Evolutionary conservation across 148 eudicot genomes (phyloP).

Genomic region (Oxyria digyna): DNA sequence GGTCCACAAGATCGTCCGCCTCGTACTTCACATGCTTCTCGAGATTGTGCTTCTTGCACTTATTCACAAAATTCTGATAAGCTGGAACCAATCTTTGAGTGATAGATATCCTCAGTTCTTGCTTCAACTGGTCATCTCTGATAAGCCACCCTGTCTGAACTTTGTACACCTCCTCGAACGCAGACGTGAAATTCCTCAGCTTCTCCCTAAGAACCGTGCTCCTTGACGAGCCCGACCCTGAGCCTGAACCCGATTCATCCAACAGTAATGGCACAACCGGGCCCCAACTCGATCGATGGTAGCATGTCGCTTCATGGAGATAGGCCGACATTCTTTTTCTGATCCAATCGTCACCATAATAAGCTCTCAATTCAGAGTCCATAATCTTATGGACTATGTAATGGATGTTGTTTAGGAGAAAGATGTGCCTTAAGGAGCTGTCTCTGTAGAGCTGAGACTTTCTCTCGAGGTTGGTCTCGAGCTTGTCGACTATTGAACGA

Average conservation of each 20-base stretch:
- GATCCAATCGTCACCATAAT: constrained; percentile 60
- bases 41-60: constrained; percentile 16
- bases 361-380: neutral
- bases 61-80: constrained; percentile 42
- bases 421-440: neutral
- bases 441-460: constrained; percentile 54
- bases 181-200: constrained; percentile 35
- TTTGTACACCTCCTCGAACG: constrained; percentile 54
- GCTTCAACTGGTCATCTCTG: constrained; percentile 42
- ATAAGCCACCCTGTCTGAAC: constrained; percentile 55
- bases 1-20: constrained; percentile 42
- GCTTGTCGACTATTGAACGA: constrained; percentile 22
- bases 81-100: constrained; percentile 49
- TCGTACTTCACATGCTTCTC: constrained; percentile 60
- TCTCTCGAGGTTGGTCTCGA: constrained; percentile 44
- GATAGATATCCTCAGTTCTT: constrained; percentile 45
- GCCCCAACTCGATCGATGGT: constrained; percentile 58
- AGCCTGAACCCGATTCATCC: constrained; percentile 28
- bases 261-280: constrained; percentile 28
- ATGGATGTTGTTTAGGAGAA: constrained; percentile 1
- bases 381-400: constrained; percentile 7
- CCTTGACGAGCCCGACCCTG: constrained; percentile 20
- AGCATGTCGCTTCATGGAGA: constrained; percentile 51
- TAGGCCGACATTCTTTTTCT: constrained; percentile 24
- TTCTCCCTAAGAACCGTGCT: constrained; percentile 34